Conservation (phyloP, 306 rosid species). For the Citrullus colocynthis region DNA sequence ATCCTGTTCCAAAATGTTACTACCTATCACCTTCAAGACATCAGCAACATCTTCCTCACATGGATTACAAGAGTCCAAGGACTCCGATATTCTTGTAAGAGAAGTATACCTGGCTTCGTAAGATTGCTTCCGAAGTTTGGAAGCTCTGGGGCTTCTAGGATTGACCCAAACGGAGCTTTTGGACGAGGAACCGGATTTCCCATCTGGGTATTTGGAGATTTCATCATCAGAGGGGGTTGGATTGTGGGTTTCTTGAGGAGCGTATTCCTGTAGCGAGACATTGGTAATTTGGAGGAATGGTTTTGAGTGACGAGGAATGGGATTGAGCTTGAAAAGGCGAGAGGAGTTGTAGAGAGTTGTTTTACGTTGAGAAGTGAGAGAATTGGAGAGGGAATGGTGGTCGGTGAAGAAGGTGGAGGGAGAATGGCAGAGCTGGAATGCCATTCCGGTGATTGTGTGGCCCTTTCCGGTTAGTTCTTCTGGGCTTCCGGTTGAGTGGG, state of each 20-base stretch:
- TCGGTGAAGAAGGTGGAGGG: conserved; percentile 48
- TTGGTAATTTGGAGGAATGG: conserved; percentile 33
- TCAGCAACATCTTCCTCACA: conserved; percentile 25
- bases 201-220: conserved; percentile 17
- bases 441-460: conserved; percentile 27
- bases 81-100: conserved; percentile 38
- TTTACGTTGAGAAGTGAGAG: conserved; percentile 17
- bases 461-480: not conserved
- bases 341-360: conserved; percentile 11
- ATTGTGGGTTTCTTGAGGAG: conserved; percentile 19
- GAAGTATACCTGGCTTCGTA: conserved; percentile 44
- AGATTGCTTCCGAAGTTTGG: conserved; percentile 44
- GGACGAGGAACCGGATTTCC: conserved; percentile 24
- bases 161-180: conserved; percentile 68
- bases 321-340: conserved; percentile 15
- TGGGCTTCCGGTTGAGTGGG: not conserved
- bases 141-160: conserved; percentile 77
- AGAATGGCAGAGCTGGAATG: conserved; percentile 48
- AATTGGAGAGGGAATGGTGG: conserved; percentile 18
- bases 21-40: conserved; percentile 32
- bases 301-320: conserved; percentile 14
- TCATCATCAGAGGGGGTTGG: conserved; percentile 5
- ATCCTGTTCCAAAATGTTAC: conserved; percentile 28
- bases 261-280: conserved; percentile 47
- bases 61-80: conserved; percentile 38